Evolutionary conservation across 1,284 basidiomycete species (phyloP), one percentile per base, ranked within the genome.

Genomic region (Marasmius fiardii): DNA sequence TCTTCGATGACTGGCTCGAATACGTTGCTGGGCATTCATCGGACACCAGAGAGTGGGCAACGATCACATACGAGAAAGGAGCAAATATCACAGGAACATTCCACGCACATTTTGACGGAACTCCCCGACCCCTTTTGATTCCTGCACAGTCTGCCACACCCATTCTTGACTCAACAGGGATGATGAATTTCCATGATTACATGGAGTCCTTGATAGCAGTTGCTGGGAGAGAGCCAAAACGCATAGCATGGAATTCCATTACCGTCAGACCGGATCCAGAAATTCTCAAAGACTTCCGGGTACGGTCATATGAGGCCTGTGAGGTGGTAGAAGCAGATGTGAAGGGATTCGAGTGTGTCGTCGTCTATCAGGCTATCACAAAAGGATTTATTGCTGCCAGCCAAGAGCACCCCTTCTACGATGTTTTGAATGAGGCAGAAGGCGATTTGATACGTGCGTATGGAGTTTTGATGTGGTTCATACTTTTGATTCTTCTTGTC

Each of bases 331-430:
- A 52, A n/a, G 28, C 12, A 12, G 12, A 33, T 11, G 21, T 45
- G 4, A 20, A 20, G 24, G 54, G 47, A 18, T 31, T 58, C 26
- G 20, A 52, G 12, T 58, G 57, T 50, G 20, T 23, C 10, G 6
- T 55, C n/a, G 41, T 24, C 31, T 47, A 57, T 28, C 59, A 60
- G 43, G 50, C 57, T n/a, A 28, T 58, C 39, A 53, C 26, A 16
- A 28, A 41, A 39, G 52, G 48, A 12, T 53, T 53, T 20, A 33
- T 39, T 41, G 41, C 31, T 20, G 55, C 51, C 18, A 48, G 34
- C 18, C 23, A 14, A 14, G 34, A 41, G 2, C 48, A 20, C 33
- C 51, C 55, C 8, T 37, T 51, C 14, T 8, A 49, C 31, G 51
- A 39, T 21, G 43, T 47, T 2, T 33, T 52, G 26, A n/a, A 28